Evolutionary conservation across 1,284 basidiomycete genomes (phyloP).

Genomic region (Exobasidium cylindrosporum): DNA sequence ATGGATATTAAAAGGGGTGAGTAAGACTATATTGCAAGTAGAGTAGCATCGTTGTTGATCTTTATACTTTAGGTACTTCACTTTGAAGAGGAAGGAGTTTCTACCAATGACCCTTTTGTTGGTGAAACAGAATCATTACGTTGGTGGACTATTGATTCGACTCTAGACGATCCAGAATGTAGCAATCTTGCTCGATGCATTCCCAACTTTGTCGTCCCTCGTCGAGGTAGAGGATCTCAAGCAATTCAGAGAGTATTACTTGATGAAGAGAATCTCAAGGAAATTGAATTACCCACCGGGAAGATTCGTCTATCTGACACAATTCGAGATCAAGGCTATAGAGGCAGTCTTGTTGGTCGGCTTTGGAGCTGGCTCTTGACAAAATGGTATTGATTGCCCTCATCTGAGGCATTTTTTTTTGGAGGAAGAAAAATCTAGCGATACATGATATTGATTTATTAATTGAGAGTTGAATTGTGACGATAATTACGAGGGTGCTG

Average conservation of each 20-base stretch:
- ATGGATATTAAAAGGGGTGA: not conserved
- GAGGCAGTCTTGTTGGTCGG: not conserved
- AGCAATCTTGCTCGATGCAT: not conserved
- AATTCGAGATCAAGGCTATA: not conserved
- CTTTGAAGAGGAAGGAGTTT: not conserved
- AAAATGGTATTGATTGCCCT: not conserved
- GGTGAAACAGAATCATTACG: not conserved
- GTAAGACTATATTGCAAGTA: no score
- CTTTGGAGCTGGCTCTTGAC: not conserved
- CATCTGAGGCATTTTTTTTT: not conserved
- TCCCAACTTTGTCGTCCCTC: not conserved
- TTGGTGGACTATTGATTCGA: not conserved
- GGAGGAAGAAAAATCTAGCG: not conserved
- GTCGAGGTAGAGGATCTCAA: not conserved
- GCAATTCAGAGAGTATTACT: not conserved
- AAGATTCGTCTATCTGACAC: not conserved
- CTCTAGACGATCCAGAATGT: not conserved
- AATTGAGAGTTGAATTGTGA: no score
- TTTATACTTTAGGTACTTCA: no score
- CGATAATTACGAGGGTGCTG: conserved; percentile 6
- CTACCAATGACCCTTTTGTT: not conserved
- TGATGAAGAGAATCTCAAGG: not conserved
- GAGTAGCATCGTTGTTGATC: no score
- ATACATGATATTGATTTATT: no score
- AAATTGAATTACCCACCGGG: not conserved